A percentile compares a stretch with the other conserved stretches of the same genome.
These are phyloP conservation scores for Penicillium hordei DNA, from an alignment of 2,329 filamentous ascomycete genomes.

Conservation along the genomic window DNA sequence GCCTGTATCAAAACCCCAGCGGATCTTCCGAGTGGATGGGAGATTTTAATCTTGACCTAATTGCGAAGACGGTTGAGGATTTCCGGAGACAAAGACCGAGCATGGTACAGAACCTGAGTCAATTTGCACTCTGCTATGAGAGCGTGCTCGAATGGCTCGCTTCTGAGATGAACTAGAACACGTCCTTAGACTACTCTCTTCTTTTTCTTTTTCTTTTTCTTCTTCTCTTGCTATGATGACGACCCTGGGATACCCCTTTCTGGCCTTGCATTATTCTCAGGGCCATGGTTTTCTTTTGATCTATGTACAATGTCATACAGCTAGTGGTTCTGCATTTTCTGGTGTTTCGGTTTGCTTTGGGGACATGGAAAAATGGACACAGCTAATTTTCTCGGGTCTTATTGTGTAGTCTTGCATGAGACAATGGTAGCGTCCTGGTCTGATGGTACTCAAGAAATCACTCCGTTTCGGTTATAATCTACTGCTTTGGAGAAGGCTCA, in stretches of 20 bases:
- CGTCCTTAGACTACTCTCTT: neutral
- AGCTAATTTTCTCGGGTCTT: neutral
- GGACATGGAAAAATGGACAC: neutral
- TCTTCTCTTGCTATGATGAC: constrained; percentile 8
- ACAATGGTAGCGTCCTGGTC: neutral
- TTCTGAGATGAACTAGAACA: constrained; percentile 20
- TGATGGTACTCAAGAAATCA: neutral
- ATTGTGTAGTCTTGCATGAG: neutral
- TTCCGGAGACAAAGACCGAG: constrained; percentile 85
- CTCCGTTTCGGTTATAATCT: neutral
- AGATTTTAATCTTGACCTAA: constrained; percentile 71
- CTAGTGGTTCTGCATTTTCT: constrained; percentile 8
- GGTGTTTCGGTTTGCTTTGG: constrained; percentile 3
- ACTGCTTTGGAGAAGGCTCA: neutral
- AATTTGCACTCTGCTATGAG: constrained; percentile 96
- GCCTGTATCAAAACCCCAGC: constrained; percentile 19
- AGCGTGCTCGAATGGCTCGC: constrained; percentile 85
- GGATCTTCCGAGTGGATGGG: constrained; percentile 62
- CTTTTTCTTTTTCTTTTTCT: neutral
- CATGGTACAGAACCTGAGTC: constrained; percentile 93
- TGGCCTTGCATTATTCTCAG: constrained; percentile 6
- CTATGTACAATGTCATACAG: constrained; percentile 10
- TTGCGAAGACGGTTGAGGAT: constrained; percentile 85
- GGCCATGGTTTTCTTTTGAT: constrained; percentile 7
- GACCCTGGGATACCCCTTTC: constrained; percentile 12